Base-by-base conservation (phyloP, 495 filamentous ascomycete genomes). In the Lasiosphaeria miniovina region DNA sequence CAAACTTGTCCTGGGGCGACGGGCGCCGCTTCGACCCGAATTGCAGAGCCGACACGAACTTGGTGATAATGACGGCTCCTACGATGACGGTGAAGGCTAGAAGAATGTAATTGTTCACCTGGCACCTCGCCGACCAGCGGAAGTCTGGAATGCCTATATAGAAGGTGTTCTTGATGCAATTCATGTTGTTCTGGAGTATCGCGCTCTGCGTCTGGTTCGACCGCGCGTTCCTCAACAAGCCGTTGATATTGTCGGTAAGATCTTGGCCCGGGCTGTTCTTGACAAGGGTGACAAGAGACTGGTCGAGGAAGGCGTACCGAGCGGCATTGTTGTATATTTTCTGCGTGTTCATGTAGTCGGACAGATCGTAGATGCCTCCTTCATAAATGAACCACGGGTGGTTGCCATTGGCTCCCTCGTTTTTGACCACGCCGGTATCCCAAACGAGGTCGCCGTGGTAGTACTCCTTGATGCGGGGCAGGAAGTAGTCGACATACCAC, bases 21-120 rank as follows among this genome's bases (percentile, higher is more conserved):
- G 94, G 94, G 15, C 91, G 89, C 35, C 89, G 86, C 75, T 96
- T 97, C 51, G 90, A 88, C 15, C 94, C 93, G 61, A 98, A 88
- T 69, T 98, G 94, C 33, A 98, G 81, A 49, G 94, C 94, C 57
- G 94, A 88, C 65, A 98, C 73, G 79, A 98, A 98, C 75, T 98
- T 98, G 73, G 88, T 77, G 14, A 87, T 63, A 58, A 98, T 90
- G 55, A 96, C 90, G 11, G 82, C 55, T 67, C 88, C 90, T 46
- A 98, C 78, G 33, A 96, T 77, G 63, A 93, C 78, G 45, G 91
- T 88, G 70, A 97, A 96, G 3, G 86, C 84, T 36, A 97, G 82
- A 33, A 98, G 82, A 66, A 97, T 87, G 73, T 90, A 97, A 71
- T 93, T 94, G 76, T 96, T 96, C 65, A 92, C 88, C 65, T 89